phyloP scores from a whole-genome alignment of 495 filamentous ascomycete species.

The Aspergillus funiculosus region DNA sequence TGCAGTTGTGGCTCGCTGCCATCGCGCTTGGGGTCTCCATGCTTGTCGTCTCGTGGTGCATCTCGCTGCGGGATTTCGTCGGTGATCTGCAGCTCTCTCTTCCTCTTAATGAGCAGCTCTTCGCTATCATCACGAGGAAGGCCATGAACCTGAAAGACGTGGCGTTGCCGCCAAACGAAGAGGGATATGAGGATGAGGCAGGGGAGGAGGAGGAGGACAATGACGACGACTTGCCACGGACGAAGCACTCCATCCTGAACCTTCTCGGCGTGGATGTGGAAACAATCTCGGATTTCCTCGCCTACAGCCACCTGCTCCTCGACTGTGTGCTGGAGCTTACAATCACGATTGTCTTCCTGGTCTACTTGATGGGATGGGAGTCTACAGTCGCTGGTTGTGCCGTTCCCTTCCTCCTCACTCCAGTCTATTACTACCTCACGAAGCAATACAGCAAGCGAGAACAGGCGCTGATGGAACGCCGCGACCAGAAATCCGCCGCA shows the following conservation, averaged over 20 bases:
- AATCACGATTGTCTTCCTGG: conserved; percentile 56
- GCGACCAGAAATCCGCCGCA: conserved; percentile 64
- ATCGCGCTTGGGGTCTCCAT: conserved; percentile 7
- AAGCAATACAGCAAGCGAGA: conserved; percentile 56
- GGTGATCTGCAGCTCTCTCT: conserved; percentile 13
- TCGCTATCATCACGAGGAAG: conserved; percentile 14
- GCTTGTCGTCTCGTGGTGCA: conserved; percentile 12
- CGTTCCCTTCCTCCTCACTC: conserved; percentile 51
- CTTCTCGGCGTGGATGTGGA: conserved; percentile 64
- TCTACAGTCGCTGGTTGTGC: conserved; percentile 56
- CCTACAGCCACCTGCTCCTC: conserved; percentile 52
- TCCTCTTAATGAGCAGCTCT: conserved; percentile 15
- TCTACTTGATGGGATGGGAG: conserved; percentile 60
- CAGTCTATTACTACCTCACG: conserved; percentile 57
- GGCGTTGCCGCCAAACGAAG: not conserved
- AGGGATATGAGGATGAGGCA: conserved; percentile 1
- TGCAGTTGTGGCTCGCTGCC: conserved; percentile 10
- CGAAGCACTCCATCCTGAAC: conserved; percentile 60
- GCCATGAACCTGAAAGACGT: conserved; percentile 10
- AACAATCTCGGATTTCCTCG: conserved; percentile 55
- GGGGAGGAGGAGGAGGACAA: conserved; percentile 2
- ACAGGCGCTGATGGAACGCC: conserved; percentile 60
- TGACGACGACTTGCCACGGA: not conserved
- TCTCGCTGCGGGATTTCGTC: conserved; percentile 11
- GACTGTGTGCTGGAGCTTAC: conserved; percentile 48